A percentile compares a stretch with the other conserved stretches of the same genome.
Conservation (phyloP, 2,329 filamentous ascomycete genomes). For the Seiridium cupressi region DNA sequence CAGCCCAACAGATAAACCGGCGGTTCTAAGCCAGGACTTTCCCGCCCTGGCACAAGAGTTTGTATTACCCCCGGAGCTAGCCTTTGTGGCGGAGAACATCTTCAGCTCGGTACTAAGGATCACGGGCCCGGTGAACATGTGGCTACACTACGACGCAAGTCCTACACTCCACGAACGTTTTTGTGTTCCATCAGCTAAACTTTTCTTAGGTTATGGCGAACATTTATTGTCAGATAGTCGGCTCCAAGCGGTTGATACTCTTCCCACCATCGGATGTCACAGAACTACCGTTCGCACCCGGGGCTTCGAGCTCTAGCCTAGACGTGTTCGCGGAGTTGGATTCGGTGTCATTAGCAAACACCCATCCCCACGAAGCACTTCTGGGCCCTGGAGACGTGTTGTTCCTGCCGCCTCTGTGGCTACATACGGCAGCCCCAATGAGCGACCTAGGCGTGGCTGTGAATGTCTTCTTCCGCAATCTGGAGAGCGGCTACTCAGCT, state of each 20-base stretch:
- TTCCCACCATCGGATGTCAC: slow-evolving; percentile 77
- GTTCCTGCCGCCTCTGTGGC: slow-evolving; percentile 81
- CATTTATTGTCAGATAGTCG: slow-evolving; percentile 75
- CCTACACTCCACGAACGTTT: neutral
- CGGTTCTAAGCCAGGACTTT: slow-evolving; percentile 71
- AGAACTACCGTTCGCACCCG: slow-evolving; percentile 68
- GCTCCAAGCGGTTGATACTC: slow-evolving; percentile 70
- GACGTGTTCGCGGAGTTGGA: slow-evolving; percentile 62
- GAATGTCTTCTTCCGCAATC: slow-evolving; percentile 84
- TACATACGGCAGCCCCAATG: slow-evolving; percentile 68
- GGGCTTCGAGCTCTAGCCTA: slow-evolving; percentile 76
- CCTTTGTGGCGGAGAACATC: slow-evolving; percentile 55
- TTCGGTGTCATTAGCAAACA: slow-evolving; percentile 37
- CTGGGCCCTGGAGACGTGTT: slow-evolving; percentile 73
- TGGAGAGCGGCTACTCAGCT: slow-evolving; percentile 65
- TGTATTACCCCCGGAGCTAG: slow-evolving; percentile 60
- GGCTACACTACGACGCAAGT: slow-evolving; percentile 82
- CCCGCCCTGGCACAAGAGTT: slow-evolving; percentile 70
- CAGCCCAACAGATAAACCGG: slow-evolving; percentile 66
- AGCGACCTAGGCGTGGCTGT: slow-evolving; percentile 68
- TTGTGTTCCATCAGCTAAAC: neutral
- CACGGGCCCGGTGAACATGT: slow-evolving; percentile 79
- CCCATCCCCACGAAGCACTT: slow-evolving; percentile 65
- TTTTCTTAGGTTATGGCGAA: slow-evolving; percentile 75
- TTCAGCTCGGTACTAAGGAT: slow-evolving; percentile 81